Conservation (phyloP, 495 filamentous ascomycete genomes). For the Xylaria flabelliformis region DNA sequence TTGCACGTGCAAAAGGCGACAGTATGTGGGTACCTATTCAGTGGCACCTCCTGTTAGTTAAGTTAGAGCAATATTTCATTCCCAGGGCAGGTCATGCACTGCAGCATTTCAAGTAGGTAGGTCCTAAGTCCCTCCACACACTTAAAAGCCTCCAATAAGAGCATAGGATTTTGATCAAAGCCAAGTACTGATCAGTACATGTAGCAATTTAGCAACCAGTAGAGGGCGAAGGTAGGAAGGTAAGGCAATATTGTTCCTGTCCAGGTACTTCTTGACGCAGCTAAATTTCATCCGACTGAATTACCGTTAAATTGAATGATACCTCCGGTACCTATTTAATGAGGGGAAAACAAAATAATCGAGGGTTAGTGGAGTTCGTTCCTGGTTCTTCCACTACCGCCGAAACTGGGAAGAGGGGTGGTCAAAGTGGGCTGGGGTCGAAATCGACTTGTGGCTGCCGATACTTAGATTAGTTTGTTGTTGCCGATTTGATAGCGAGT, state of each 20-base stretch:
- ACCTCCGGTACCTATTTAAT: neutral
- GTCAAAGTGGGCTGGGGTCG: neutral
- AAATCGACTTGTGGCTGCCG: neutral
- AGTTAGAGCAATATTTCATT: too few relatives aligned
- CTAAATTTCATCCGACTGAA: conserved; percentile 20
- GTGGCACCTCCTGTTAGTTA: neutral
- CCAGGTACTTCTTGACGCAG: neutral
- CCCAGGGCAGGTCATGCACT: neutral
- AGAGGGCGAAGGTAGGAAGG: conserved; percentile 15
- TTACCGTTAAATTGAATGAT: neutral
- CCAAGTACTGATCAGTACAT: too few relatives aligned
- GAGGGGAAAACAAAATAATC: neutral
- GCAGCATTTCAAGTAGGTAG: neutral
- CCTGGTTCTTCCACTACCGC: neutral
- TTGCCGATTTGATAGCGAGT: neutral
- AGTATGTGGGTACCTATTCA: neutral
- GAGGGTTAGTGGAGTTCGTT: neutral
- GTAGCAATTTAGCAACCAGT: neutral
- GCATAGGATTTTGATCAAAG: neutral
- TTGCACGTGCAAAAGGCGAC: neutral
- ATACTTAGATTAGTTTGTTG: neutral
- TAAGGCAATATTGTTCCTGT: neutral
- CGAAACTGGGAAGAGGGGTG: neutral
- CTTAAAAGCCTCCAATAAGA: conserved; percentile 12
- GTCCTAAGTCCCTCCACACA: neutral